Evolutionary conservation across 2,329 filamentous ascomycete genomes (phyloP).

Genomic region (Aaosphaeria pasadenensis): DNA sequence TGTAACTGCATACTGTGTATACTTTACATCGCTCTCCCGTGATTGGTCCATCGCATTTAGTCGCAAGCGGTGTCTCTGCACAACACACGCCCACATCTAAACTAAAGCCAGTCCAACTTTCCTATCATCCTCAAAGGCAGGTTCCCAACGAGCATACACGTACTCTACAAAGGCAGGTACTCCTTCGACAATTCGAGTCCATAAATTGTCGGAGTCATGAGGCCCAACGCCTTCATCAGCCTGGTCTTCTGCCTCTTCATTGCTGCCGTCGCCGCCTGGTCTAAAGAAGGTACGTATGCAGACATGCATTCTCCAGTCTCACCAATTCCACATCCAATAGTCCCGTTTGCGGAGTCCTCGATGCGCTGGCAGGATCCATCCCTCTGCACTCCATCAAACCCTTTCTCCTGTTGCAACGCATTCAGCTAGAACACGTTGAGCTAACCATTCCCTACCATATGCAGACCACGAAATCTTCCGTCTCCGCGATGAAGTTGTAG

Average conservation of each 20-base stretch:
- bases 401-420: slow-evolving; percentile 5
- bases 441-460: slow-evolving; percentile 15
- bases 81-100: slow-evolving; percentile 23
- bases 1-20: too few relatives aligned
- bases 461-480: slow-evolving; percentile 97
- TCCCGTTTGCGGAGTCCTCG: slow-evolving; percentile 2
- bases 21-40: background rate
- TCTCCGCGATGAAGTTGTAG: slow-evolving; percentile 79
- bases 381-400: background rate
- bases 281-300: slow-evolving; percentile 69
- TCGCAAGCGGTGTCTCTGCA: slow-evolving; percentile 15
- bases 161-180: slow-evolving; percentile 1
- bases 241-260: slow-evolving; percentile 67
- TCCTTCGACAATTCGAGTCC: too few relatives aligned
- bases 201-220: slow-evolving; percentile 57
- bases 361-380: background rate
- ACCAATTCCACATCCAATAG: slow-evolving; percentile 5
- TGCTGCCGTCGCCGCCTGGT: slow-evolving; percentile 74
- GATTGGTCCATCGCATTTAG: slow-evolving; percentile 26
- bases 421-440: slow-evolving; percentile 11
- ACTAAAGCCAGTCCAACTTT: slow-evolving; percentile 18
- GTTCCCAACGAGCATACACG: slow-evolving; percentile 7
- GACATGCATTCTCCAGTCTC: background rate
- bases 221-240: slow-evolving; percentile 60
- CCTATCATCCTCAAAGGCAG: slow-evolving; percentile 19